A percentile compares a stretch with the other conserved stretches of the same genome.
These are phyloP conservation scores for Emmonsiellopsis sp. DNA, from an alignment of 2,329 filamentous ascomycete species.

Conservation along the genomic window DNA sequence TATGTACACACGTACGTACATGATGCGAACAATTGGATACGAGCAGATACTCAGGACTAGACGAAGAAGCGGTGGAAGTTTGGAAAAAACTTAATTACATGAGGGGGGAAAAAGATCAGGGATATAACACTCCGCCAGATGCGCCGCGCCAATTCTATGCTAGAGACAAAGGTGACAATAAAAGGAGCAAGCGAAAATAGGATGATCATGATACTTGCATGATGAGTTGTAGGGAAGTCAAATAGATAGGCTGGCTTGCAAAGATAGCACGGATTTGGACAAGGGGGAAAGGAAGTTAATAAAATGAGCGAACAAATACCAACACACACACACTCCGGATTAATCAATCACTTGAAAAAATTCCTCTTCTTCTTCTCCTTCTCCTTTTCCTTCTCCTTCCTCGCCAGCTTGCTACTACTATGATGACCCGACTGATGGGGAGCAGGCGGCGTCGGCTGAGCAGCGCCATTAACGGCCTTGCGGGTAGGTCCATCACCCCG, in stretches of 20 bases:
- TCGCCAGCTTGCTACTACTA: constrained; percentile 41
- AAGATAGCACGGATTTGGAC: not conserved
- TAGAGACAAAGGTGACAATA: not conserved
- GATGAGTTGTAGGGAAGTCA: not conserved
- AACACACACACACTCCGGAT: not conserved
- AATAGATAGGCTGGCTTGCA: not conserved
- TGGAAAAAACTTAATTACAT: not conserved
- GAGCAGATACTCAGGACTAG: too few species aligned
- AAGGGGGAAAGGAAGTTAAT: not conserved
- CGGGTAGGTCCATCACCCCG: constrained; percentile 17
- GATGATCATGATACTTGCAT: not conserved
- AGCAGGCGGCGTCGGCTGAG: not conserved
- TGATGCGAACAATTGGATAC: too few species aligned
- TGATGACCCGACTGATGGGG: not conserved
- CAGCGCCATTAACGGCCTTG: constrained; percentile 6
- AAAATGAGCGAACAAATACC: not conserved
- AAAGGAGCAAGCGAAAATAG: not conserved
- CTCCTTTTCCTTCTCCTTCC: constrained; percentile 24
- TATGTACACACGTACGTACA: too few species aligned
- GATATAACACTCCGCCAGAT: not conserved
- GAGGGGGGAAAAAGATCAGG: not conserved
- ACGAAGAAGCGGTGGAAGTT: too few species aligned
- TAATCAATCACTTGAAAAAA: constrained; percentile 36
- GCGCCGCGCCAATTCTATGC: constrained; percentile 1
- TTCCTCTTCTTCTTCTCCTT: constrained; percentile 51